Percentiles rank a stretch among this genome's conserved stretches.
phyloP scores from a whole-genome alignment of 192 early-diverging fungal genomes.

The Dissophora globulifera region DNA sequence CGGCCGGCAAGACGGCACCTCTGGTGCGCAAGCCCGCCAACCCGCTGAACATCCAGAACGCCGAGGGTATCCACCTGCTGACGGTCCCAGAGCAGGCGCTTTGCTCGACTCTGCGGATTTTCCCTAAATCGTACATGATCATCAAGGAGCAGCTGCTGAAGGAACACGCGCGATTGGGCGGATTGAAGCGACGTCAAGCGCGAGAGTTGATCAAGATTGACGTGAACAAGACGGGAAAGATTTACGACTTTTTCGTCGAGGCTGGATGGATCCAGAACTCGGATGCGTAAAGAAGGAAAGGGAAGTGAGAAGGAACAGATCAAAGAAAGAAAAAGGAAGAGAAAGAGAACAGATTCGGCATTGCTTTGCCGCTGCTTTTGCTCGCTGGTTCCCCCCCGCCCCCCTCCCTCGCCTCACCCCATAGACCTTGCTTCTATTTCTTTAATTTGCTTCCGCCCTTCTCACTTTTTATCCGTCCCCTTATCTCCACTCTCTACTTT shows the following conservation, averaged over 20 bases:
- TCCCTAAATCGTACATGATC: constrained; percentile 89
- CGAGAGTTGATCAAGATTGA: constrained; percentile 94
- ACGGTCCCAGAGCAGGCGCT: constrained; percentile 80
- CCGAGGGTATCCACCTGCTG: constrained; percentile 91
- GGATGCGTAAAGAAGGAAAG: constrained; percentile 25
- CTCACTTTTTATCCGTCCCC: no score
- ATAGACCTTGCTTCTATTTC: no score
- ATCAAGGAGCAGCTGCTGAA: constrained; percentile 93
- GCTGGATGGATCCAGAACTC: constrained; percentile 88
- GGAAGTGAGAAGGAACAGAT: background rate
- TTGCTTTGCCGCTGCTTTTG: no score
- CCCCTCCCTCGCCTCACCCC: no score
- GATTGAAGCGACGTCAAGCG: constrained; percentile 81
- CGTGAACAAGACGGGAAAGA: constrained; percentile 83
- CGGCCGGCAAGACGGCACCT: constrained; percentile 25
- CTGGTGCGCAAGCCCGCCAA: constrained; percentile 58
- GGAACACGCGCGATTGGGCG: constrained; percentile 79
- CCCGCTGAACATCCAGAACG: constrained; percentile 80
- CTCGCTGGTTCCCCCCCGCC: no score
- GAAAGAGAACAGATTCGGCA: no score
- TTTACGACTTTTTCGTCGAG: constrained; percentile 95
- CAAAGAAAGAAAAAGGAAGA: no score
- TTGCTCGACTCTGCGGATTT: constrained; percentile 85
- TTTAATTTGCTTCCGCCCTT: no score
- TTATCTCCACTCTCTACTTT: no score